Base-by-base conservation (phyloP, 129 eudicot species). In the Escallonia herrerae region DNA sequence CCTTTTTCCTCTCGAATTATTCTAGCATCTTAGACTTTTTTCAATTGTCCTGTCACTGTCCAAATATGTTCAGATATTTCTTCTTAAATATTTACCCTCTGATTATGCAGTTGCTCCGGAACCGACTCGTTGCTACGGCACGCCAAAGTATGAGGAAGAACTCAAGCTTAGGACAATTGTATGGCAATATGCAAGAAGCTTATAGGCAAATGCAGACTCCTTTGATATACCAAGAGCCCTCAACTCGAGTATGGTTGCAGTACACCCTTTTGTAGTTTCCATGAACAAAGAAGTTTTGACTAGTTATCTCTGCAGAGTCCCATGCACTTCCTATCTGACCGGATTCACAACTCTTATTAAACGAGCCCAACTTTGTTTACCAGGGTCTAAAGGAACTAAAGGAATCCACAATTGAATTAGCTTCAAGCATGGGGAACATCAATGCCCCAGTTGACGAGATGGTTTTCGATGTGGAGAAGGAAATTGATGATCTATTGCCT, bases 181-280 rank as follows among this genome's bases (percentile, higher is more conserved):
- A 93, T 15, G 95, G 95, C 8, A 93, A 81, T 73, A 93, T 93
- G 99, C 99, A 93, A 76, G 96, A 93, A 74, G 96, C 91, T 3
- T 93, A 93, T 75, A 84, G 78, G 11, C 91, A 89, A 39, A 93
- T 93, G 99, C 99, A 93, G 68, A 93, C 99, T 61, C 99, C 99
- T 64, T 82, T 91, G 13, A 77, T 86, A 73, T 80, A 93, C 77
- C 99, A 93, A 80, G 73, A 70, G 59, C 74, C 89, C 53, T 85
- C 98, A 42, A 79, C 84, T 38, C 69, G 68, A 53, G 95, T 87
- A 81, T 3, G 82, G 14, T 53, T 7, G 15, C 73, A 45, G 0
- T 58, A 48, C 38, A 7, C 7, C 4, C 58, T 55, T 42, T 43
- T 10, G 44, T 3, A 14, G 53, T 12, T 5, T 50, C 41, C 14